phyloP scores from a whole-genome alignment of 208 protist genomes.

The Trypanosoma scelopori region DNA sequence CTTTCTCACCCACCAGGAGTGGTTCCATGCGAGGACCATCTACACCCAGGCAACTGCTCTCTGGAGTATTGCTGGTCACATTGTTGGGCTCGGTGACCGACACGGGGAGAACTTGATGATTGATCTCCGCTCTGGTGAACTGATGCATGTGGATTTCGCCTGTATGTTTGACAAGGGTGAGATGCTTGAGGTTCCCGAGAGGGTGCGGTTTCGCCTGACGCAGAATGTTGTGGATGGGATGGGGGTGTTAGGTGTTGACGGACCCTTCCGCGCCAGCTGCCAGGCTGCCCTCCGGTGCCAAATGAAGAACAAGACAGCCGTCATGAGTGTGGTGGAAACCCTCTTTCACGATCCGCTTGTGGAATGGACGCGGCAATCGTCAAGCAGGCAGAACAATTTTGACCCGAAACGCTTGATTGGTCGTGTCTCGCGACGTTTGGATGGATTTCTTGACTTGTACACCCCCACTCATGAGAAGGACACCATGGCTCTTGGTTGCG shows the following conservation, averaged over 20 bases:
- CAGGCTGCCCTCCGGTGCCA: constrained; percentile 88
- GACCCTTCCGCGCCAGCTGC: constrained; percentile 87
- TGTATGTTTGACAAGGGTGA: constrained; percentile 97
- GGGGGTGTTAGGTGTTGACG: constrained; percentile 92
- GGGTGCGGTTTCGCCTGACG: constrained; percentile 97
- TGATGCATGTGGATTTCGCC: constrained; percentile 95
- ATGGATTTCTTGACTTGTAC: constrained; percentile 86
- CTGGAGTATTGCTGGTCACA: constrained; percentile 96
- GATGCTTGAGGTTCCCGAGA: constrained; percentile 91
- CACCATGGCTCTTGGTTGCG: constrained; percentile 80
- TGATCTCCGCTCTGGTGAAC: constrained; percentile 77
- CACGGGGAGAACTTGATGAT: constrained; percentile 97
- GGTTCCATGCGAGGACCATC: constrained; percentile 85
- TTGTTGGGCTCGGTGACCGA: constrained; percentile 94
- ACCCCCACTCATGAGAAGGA: constrained; percentile 48
- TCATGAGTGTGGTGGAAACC: constrained; percentile 96
- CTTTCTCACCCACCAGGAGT: constrained; percentile 87
- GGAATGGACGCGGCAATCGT: constrained; percentile 79
- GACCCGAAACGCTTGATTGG: constrained; percentile 64
- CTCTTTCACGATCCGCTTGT: constrained; percentile 96
- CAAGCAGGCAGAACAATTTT: constrained; percentile 14
- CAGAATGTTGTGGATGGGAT: constrained; percentile 96
- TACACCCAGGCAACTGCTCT: constrained; percentile 91
- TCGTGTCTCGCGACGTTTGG: constrained; percentile 69
- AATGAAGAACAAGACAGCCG: constrained; percentile 88